phyloP scores from a whole-genome alignment of 495 filamentous ascomycete species.

The Aspergillus sparsus region DNA sequence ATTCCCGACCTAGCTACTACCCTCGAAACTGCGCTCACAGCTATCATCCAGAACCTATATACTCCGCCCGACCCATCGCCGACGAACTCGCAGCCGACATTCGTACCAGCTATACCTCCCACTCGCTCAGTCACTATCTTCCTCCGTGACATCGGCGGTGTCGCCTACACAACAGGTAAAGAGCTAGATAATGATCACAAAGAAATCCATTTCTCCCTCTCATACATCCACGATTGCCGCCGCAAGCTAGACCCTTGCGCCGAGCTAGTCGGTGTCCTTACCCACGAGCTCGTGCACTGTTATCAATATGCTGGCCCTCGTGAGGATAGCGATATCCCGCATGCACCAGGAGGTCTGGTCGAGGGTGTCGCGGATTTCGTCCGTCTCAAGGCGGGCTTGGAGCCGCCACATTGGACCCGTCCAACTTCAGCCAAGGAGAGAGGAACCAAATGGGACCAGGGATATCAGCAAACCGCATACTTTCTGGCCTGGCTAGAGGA shows the following conservation, averaged over 20 bases:
- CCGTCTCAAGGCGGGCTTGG: constrained; percentile 68
- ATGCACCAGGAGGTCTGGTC: constrained; percentile 72
- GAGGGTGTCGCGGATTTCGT: constrained; percentile 97
- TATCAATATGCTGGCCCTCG: constrained; percentile 71
- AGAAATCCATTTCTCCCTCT: constrained; percentile 84
- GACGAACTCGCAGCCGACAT: constrained; percentile 20
- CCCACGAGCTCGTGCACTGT: constrained; percentile 95
- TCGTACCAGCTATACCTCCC: constrained; percentile 44
- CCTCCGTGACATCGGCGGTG: constrained; percentile 72
- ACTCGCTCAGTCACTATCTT: constrained; percentile 87
- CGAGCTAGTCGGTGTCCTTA: constrained; percentile 82
- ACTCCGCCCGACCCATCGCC: constrained; percentile 22
- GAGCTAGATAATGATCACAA: constrained; percentile 89
- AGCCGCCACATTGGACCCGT: constrained; percentile 82
- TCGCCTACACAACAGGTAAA: constrained; percentile 85
- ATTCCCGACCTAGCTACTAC: constrained; percentile 58
- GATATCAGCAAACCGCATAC: constrained; percentile 90
- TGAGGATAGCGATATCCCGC: constrained; percentile 26
- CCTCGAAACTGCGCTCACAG: constrained; percentile 59
- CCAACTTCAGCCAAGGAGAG: constrained; percentile 49
- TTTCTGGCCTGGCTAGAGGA: constrained; percentile 72
- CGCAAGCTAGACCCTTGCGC: constrained; percentile 40
- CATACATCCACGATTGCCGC: constrained; percentile 63
- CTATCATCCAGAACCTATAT: constrained; percentile 68
- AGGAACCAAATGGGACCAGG: constrained; percentile 72